These are phyloP conservation scores for Cylindrodendrum hubeiense DNA, from an alignment of 2,329 filamentous ascomycete species.

Conservation along the genomic window DNA sequence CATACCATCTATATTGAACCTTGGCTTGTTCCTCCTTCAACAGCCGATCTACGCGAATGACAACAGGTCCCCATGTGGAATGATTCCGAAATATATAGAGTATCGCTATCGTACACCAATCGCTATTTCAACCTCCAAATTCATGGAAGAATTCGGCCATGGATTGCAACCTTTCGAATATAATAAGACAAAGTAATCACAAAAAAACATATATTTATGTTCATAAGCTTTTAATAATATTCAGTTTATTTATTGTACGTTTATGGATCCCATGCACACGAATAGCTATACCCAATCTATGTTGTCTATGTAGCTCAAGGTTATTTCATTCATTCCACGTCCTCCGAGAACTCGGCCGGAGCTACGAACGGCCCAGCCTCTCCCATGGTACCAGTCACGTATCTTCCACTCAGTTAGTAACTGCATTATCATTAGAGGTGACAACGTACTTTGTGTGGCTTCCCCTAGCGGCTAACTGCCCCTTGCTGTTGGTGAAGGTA, in stretches of 20 bases:
- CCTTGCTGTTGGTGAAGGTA: conserved; percentile 69
- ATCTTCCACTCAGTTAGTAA: conserved; percentile 49
- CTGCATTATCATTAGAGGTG: not conserved
- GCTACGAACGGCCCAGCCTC: conserved; percentile 53
- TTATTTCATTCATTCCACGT: conserved; percentile 46
- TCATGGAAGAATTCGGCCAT: too few relatives aligned
- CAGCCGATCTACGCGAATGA: conserved; percentile 11
- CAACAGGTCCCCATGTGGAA: not conserved
- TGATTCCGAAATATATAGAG: not conserved
- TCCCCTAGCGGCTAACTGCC: conserved; percentile 70
- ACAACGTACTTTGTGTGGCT: conserved; percentile 73
- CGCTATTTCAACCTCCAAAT: too few relatives aligned
- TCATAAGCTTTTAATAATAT: too few relatives aligned
- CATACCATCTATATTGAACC: conserved; percentile 38
- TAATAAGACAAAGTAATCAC: too few relatives aligned
- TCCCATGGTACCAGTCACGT: conserved; percentile 55
- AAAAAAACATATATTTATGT: too few relatives aligned
- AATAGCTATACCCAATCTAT: not conserved
- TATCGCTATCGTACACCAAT: too few relatives aligned
- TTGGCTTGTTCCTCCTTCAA: conserved; percentile 9
- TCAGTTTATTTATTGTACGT: too few relatives aligned
- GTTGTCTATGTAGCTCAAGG: not conserved
- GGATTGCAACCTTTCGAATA: too few relatives aligned
- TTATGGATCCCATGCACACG: not conserved
- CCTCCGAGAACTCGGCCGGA: conserved; percentile 50